Evolutionary conservation across 1,139 yeast genomes (phyloP).

Genomic region (Zygotorulaspora mrakii): DNA sequence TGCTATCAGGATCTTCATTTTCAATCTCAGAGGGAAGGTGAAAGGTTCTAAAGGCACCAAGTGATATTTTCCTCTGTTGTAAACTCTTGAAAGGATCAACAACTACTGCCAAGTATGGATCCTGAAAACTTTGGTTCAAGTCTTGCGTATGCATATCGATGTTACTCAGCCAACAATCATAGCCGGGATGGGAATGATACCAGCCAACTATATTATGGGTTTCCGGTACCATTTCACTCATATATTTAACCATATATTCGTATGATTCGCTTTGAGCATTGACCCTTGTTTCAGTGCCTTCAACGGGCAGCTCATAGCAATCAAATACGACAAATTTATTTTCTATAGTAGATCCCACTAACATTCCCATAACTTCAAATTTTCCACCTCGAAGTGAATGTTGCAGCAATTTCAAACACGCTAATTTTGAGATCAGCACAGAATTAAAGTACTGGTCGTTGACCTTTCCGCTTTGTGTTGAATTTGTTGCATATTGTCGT

Average conservation of each 20-base stretch:
- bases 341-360: conserved; percentile 68
- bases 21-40: conserved; percentile 44
- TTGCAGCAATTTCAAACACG: conserved; percentile 71
- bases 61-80: conserved; percentile 65
- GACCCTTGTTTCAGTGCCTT: conserved; percentile 93
- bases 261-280: conserved; percentile 93
- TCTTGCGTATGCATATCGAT: conserved; percentile 87
- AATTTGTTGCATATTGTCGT: too few species aligned
- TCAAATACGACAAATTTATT: conserved; percentile 70
- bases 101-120: conserved; percentile 86
- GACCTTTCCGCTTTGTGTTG: conserved; percentile 10
- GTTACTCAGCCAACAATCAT: conserved; percentile 91
- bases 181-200: conserved; percentile 98
- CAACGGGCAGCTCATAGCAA: conserved; percentile 84
- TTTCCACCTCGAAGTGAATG: conserved; percentile 86
- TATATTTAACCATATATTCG: conserved; percentile 87
- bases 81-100: conserved; percentile 76
- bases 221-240: conserved; percentile 54
- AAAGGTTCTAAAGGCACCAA: conserved; percentile 84
- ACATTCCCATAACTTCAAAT: conserved; percentile 95
- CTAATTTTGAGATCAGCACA: conserved; percentile 68
- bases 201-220: conserved; percentile 74
- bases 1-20: conserved; percentile 64
- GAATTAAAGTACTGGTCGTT: conserved; percentile 45
- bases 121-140: conserved; percentile 82